Conservation (phyloP, 306 rosid genomes). For the Sechiopsis laciniata region DNA sequence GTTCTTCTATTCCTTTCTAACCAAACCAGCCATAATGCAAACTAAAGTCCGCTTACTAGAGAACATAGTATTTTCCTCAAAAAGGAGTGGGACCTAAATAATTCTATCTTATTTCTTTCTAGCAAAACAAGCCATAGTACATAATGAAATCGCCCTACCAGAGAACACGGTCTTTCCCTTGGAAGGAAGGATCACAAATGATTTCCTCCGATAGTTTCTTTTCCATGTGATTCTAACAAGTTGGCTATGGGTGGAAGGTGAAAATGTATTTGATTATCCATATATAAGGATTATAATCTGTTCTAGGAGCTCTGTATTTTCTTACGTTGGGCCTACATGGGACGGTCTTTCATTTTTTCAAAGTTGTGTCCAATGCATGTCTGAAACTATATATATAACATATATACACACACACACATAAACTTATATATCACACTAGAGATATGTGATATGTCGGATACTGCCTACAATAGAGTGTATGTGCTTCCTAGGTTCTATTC, state of each 20-base stretch:
- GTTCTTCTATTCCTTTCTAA: conserved; percentile 6
- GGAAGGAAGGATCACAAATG: background rate
- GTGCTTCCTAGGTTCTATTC: background rate
- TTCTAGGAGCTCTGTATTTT: background rate
- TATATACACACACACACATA: no score
- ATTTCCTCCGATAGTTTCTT: background rate
- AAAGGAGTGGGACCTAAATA: background rate
- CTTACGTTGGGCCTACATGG: background rate
- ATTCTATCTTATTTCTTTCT: background rate
- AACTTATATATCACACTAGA: background rate
- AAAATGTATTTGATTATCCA: background rate
- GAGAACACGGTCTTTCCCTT: background rate
- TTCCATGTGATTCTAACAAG: background rate
- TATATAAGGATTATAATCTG: background rate
- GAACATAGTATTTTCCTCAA: background rate
- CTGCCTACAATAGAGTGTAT: background rate
- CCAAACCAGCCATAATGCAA: no score
- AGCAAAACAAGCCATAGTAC: background rate
- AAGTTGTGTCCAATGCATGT: background rate
- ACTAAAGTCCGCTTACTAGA: background rate
- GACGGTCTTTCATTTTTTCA: background rate
- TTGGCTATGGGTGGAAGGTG: background rate
- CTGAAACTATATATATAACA: background rate
- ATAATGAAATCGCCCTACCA: background rate
- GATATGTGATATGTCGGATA: background rate